These are phyloP conservation scores for Oryza brachyantha DNA, from an alignment of 176 grass and related monocot genomes.

Conservation along the genomic window DNA sequence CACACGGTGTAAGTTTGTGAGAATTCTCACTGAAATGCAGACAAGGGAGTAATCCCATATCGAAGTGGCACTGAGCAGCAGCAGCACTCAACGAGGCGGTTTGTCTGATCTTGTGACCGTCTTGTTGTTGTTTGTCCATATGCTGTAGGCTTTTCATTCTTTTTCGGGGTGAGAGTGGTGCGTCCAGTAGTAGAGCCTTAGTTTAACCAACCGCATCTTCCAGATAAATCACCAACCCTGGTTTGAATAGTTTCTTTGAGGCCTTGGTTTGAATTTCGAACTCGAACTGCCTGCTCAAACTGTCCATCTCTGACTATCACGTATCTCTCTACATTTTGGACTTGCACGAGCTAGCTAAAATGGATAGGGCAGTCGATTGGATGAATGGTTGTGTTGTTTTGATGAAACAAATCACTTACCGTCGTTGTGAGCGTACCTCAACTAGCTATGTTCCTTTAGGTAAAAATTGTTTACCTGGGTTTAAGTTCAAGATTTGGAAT, in stretches of 20 bases:
- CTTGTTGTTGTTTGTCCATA: not conserved
- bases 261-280: not conserved
- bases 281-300: too few relatives aligned
- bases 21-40: constrained; percentile 3
- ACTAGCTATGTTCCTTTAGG: too few relatives aligned
- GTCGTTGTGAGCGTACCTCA: too few relatives aligned
- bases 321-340: not conserved
- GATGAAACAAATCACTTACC: too few relatives aligned
- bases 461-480: too few relatives aligned
- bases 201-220: not conserved
- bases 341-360: too few relatives aligned
- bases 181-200: not conserved
- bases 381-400: too few relatives aligned
- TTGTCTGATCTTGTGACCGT: not conserved
- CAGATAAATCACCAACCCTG: not conserved
- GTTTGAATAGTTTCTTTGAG: not conserved
- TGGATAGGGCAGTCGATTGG: too few relatives aligned
- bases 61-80: not conserved
- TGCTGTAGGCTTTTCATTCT: not conserved
- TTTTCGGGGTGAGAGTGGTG: not conserved
- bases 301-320: not conserved
- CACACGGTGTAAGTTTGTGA: not conserved
- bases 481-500: too few relatives aligned
- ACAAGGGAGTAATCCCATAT: not conserved
- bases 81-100: not conserved